Base-by-base conservation (phyloP, 805 yeast genomes). In the Saccharomycopsis selenospora region DNA sequence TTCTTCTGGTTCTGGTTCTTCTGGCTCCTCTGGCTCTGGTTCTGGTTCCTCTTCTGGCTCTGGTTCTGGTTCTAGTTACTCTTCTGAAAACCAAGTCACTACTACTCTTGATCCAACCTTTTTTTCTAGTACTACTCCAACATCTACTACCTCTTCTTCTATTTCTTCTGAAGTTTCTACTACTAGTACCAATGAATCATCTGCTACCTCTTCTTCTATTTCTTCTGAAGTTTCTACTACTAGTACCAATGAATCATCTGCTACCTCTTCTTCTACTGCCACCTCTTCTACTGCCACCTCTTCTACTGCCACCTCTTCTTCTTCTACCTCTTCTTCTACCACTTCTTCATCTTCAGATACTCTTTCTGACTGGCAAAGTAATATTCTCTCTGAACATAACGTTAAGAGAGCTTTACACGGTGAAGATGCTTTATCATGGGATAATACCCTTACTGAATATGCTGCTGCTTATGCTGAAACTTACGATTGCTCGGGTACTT, bases 331-430 rank as follows among this genome's bases (percentile, higher is more conserved):
- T 54, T 58, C 66, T 47, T 52, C 63, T 11, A 48, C 48, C 40
- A 50, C 44, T 49, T 57, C 63, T 47, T 53, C 55, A 25, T 54
- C 29, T 43, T 26, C 29, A 26, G 17, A 20, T 44, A 22, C 14
- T 4, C n/a, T 22, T 2, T 56, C 60, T 48, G 61, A 53, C 54
- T 56, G 57, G 54, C 62, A 60, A 11, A 43, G 55, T 1, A 58
- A 63, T 28, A 75, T 82, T 54, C 69, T 85, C 51, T 68, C 66
- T 49, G 77, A 72, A 55, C 90, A 84, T 68, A 84, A 84, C 65
- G 53, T 61, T 27, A 71, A 72, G 57, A 72, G 89, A 63, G 66
- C 73, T 3, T 55, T 58, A 17, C 87, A 81, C 63, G 61, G 67
- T 36, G 82, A 73, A 11, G 66, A 67, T 2, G 66, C 64, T 4